Evolutionary conservation across 305 asterid genomes (phyloP), one percentile per base, ranked within the genome.

Genomic region (Rubia tinctorum): DNA sequence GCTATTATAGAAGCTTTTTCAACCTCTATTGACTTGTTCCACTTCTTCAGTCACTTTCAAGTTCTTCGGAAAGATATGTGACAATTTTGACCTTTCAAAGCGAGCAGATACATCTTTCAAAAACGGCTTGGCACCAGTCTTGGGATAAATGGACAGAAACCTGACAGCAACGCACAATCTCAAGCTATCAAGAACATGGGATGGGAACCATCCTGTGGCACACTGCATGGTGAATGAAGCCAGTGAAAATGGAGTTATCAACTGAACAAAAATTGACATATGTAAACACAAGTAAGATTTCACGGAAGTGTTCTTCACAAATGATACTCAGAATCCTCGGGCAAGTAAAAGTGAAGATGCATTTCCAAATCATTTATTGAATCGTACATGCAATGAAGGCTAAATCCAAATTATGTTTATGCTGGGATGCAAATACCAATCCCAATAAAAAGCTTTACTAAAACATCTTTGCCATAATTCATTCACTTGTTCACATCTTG

Each of bases 191-290:
- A 89, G 78, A 73, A 80, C 75, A 53, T 80, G 83, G 20, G 87
- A 68, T 63, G 97, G 77, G 85, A 90, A 90, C 99, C 99, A 94
- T 74, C 99, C 99, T 53, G 91, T 87, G 79, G 78, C 82, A 76
- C 83, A 85, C 97, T 93, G 91, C 74, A 79, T 73, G 82, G 77
- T 61, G 69, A 49, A 63, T n/a, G 22, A 61, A 43, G 56, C 8
- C 71, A 68, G 55, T 75, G 62, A 79, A 45, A 71, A 64, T 45
- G 11, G 63, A 68, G 40, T 37, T 39, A 23, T 42, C 22, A 75
- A 56, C 20, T 37, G 53, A 2, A 0, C 11, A 25, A 60, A 23
- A 64, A 68, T 30, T 5, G 17, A 10, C 6, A 44, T 5, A 27
- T 42, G 68, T 74, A 27, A 30, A 58, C 27, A 39, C 25, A 60